Evolutionary conservation across 2,329 filamentous ascomycete species (phyloP).

Genomic region (Colletotrichum cordylinicola): DNA sequence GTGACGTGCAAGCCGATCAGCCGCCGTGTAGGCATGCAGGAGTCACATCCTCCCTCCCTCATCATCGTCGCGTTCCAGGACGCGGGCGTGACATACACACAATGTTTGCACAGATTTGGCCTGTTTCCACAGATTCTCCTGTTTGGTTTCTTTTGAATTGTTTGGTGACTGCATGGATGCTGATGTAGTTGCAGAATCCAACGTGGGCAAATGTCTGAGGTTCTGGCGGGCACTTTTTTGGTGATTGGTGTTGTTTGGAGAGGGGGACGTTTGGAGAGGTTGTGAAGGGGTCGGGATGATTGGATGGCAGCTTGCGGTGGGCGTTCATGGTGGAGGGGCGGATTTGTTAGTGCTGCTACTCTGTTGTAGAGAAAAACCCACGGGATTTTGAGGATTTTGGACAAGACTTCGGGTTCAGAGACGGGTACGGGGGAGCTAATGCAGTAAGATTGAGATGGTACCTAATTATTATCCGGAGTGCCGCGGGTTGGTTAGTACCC

Average conservation of each 20-base stretch:
- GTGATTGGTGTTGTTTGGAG: background rate
- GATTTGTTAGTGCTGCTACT: background rate
- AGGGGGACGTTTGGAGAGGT: background rate
- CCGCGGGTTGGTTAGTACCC: background rate
- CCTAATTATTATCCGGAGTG: background rate
- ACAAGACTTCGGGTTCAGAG: background rate
- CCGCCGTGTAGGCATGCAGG: background rate
- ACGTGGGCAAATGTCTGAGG: background rate
- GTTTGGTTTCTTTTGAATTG: background rate
- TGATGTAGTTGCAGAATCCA: background rate
- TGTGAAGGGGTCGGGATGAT: background rate
- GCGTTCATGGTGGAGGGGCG: background rate
- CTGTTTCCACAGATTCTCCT: background rate
- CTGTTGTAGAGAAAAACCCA: background rate
- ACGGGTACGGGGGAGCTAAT: background rate
- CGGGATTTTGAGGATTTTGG: background rate
- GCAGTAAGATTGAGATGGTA: background rate
- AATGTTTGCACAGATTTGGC: background rate
- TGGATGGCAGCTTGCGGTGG: background rate
- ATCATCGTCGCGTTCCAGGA: background rate
- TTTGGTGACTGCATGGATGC: constrained; percentile 6
- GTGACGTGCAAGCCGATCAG: background rate
- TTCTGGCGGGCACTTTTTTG: background rate
- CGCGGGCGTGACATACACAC: background rate
- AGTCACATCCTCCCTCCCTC: background rate